Percentiles rank a stretch among this genome's conserved stretches.
Evolutionary conservation across 805 yeast genomes (phyloP).

Genomic region (Nakazawaea siamensis): DNA sequence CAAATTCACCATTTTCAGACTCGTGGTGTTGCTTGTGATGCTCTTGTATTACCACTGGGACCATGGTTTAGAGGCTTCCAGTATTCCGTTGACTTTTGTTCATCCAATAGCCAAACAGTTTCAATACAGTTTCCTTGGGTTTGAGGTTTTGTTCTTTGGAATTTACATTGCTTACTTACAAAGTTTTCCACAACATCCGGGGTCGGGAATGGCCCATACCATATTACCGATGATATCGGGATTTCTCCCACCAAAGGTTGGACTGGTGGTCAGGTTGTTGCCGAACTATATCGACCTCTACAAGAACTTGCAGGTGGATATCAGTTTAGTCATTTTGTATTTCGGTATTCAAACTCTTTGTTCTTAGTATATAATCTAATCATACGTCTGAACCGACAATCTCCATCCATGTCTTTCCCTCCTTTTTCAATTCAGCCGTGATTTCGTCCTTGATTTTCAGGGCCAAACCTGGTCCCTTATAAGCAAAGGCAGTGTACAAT

Average conservation of each 20-base stretch:
- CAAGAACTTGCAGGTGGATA: constrained; percentile 17
- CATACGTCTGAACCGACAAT: constrained; percentile 58
- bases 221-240: constrained; percentile 15
- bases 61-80: constrained; percentile 7
- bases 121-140: constrained; percentile 17
- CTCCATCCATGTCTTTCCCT: constrained; percentile 79
- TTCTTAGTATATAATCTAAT: constrained; percentile 7
- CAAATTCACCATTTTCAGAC: constrained; percentile 14
- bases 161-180: constrained; percentile 11
- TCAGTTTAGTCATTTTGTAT: constrained; percentile 19
- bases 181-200: constrained; percentile 8
- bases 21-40: constrained; percentile 11
- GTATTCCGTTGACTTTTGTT: constrained; percentile 7
- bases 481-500: constrained; percentile 84
- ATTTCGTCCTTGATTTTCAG: constrained; percentile 52
- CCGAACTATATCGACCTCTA: constrained; percentile 20
- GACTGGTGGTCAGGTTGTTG: constrained; percentile 11
- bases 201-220: constrained; percentile 11
- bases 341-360: constrained; percentile 14
- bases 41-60: constrained; percentile 4
- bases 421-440: constrained; percentile 50
- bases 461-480: constrained; percentile 84
- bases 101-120: constrained; percentile 5
- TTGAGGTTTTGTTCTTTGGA: constrained; percentile 16
- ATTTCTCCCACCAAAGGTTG: constrained; percentile 16